Conservation (phyloP, 1,284 basidiomycete species). For the Somion occarium region DNA sequence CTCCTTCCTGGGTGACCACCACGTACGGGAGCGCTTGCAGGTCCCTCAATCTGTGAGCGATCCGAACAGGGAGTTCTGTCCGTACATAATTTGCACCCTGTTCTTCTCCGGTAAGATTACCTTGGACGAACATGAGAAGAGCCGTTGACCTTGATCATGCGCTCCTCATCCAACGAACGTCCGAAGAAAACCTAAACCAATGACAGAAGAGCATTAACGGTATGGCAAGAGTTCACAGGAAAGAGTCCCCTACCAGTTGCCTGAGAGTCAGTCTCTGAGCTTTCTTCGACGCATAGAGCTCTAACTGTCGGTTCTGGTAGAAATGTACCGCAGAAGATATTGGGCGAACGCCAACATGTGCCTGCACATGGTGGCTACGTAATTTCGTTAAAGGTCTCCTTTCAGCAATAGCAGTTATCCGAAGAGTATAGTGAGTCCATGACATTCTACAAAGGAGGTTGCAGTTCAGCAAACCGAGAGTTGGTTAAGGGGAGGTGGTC, state of each 20-base stretch:
- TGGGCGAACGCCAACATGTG: conserved; percentile 8
- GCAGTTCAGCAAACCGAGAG: neutral
- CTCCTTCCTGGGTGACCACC: conserved; percentile 83
- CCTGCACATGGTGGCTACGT: neutral
- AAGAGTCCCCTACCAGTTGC: conserved; percentile 61
- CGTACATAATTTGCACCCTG: conserved; percentile 89
- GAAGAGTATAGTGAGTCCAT: neutral
- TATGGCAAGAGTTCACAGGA: conserved; percentile 7
- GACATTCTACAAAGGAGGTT: neutral
- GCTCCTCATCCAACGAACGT: conserved; percentile 69
- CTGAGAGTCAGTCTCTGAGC: conserved; percentile 74
- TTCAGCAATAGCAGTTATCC: neutral
- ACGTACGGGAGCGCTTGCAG: conserved; percentile 84
- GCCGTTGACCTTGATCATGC: conserved; percentile 58
- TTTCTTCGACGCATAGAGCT: conserved; percentile 74
- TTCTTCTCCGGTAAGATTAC: conserved; percentile 1
- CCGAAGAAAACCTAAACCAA: conserved; percentile 64
- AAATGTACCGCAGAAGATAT: conserved; percentile 48
- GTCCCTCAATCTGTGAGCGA: conserved; percentile 85
- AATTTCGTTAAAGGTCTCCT: neutral
- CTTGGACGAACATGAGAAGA: neutral
- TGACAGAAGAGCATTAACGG: conserved; percentile 2
- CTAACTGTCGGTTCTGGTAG: conserved; percentile 82
- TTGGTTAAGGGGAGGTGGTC: neutral
- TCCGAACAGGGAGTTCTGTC: conserved; percentile 82